Base-by-base conservation (phyloP, 1,284 basidiomycete genomes). In the Prillingera fragicola region DNA sequence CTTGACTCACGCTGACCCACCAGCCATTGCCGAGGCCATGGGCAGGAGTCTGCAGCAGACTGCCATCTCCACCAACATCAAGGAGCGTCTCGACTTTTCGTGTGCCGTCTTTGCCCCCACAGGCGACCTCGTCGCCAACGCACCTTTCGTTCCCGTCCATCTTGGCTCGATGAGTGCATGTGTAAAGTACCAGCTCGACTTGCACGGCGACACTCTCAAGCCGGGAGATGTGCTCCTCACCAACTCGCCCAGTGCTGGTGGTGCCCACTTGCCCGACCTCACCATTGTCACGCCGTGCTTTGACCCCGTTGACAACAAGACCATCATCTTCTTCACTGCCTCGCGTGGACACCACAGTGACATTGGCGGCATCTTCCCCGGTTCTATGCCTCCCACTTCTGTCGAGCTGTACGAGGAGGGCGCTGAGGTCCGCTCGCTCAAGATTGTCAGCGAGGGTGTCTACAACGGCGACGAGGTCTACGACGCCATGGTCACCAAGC, bases 331-430 rank as follows among this genome's bases (percentile, higher is more conserved):
- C 56, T 69, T 60, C 44, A 55, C 54, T 4, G 63, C 65, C 6
- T 58, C 57, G 9, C 50, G 63, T 31, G 62, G 54, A 5, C 60
- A 63, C 43, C 62, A 62, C 40, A 49, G 57, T 19, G 65, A 65
- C 47, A 65, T 67, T 32, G 65, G 65, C 13, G 65, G 59, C 52
- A 70, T 67, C 52, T 64, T 55, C 35, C 65, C 47, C 17, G 75
- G 82, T 17, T 90, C 87, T 14, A 97, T 97, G 92, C 92, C 92
- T 0, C 88, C 92, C 0, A 91, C 85, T 1, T 87, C 84, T 21
- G 86, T 85, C 45, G 87, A 78, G 48, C 82, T 97, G 38, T 90
- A 84, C 54, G 87, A 98, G 64, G 94, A 98, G 92, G 50, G 50
- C 7, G 41, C 50, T 3, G 34, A 25, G 21, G 48, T 49, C 40